A percentile compares a stretch with the other conserved stretches of the same genome.
Evolutionary conservation across 306 rosid species (phyloP).

Genomic region (Aeschynomene evenia): DNA sequence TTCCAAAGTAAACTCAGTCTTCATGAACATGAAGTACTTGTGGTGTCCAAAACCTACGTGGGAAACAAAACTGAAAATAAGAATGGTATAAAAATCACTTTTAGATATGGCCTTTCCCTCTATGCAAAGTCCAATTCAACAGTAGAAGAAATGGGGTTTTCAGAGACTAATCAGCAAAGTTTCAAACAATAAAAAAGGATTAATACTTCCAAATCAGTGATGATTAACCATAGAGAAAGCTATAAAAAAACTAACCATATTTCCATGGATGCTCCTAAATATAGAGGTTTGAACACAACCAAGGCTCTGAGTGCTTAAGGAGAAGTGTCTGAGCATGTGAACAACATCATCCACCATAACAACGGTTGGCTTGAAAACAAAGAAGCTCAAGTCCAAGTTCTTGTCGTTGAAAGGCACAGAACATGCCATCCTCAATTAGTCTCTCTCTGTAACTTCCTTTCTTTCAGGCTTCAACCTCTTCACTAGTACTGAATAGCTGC

Average conservation of each 20-base stretch:
- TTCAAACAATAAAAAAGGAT: conserved; percentile 13
- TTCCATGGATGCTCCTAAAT: conserved; percentile 90
- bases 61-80: conserved; percentile 18
- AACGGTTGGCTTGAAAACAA: conserved; percentile 73
- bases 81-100: background rate
- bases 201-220: background rate
- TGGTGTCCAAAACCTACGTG: background rate
- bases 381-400: conserved; percentile 58
- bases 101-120: background rate
- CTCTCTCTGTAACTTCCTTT: background rate
- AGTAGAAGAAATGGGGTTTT: background rate
- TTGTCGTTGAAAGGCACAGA: conserved; percentile 59
- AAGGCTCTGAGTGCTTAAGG: conserved; percentile 53
- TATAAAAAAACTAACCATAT: conserved; percentile 43
- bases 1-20: background rate
- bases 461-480: background rate
- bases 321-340: conserved; percentile 57
- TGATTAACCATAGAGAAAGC: background rate
- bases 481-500: background rate
- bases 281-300: conserved; percentile 79
- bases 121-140: background rate
- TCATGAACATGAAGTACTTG: conserved; percentile 20
- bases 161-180: background rate
- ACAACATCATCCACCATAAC: conserved; percentile 62
- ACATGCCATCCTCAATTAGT: conserved; percentile 47